Conservation (phyloP, 257 asterid species). For the Craterostigma plantagineum region DNA sequence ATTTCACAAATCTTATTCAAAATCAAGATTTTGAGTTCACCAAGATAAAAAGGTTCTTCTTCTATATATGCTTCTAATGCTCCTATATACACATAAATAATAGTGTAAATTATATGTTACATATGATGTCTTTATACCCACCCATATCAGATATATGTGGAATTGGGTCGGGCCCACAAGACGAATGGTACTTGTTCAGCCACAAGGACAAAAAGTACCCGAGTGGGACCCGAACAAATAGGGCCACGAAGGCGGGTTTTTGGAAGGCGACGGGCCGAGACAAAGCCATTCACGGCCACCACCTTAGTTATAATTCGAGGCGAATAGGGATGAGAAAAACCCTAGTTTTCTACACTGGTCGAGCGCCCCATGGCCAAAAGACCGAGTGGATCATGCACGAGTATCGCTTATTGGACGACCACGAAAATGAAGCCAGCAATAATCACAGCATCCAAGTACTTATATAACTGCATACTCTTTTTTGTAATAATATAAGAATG, state of each 20-base stretch:
- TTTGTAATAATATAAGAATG: too few species aligned
- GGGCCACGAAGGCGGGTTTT: conserved; percentile 59
- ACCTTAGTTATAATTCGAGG: too few species aligned
- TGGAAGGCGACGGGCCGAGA: conserved; percentile 74
- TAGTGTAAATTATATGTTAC: background rate
- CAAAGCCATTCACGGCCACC: conserved; percentile 30
- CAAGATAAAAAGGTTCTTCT: conserved; percentile 1
- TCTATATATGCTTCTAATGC: too few species aligned
- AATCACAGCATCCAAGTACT: conserved; percentile 25
- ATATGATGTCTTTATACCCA: too few species aligned
- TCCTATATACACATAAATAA: background rate
- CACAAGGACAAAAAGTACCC: conserved; percentile 70
- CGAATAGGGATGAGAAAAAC: conserved; percentile 65
- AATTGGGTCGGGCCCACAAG: conserved; percentile 53
- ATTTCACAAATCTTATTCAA: too few species aligned
- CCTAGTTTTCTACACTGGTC: conserved; percentile 59
- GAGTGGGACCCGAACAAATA: conserved; percentile 56
- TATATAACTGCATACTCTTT: too few species aligned
- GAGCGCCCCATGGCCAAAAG: conserved; percentile 61
- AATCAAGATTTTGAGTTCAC: conserved; percentile 7
- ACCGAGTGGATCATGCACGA: conserved; percentile 81
- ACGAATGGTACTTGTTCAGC: conserved; percentile 68
- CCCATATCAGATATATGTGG: conserved; percentile 39
- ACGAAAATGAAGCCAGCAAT: conserved; percentile 6
- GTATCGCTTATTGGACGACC: conserved; percentile 37